Conservation (phyloP, 495 filamentous ascomycete species). For the Xylaria acuta region DNA sequence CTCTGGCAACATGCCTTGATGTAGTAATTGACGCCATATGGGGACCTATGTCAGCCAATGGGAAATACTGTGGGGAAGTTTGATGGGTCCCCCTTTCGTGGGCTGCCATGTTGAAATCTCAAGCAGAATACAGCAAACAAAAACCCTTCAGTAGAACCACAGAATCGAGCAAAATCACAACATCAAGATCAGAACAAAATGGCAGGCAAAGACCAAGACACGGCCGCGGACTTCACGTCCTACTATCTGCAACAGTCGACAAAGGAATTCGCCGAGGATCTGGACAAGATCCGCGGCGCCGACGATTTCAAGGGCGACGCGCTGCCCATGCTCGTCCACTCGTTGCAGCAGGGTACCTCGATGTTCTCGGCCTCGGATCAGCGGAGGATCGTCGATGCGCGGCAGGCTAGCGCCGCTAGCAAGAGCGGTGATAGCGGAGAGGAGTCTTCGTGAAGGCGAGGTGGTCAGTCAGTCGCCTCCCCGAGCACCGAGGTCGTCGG, state of each 20-base stretch:
- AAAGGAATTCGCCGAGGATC: constrained; percentile 72
- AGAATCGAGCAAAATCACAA: neutral
- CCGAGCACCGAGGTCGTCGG: too few relatives aligned
- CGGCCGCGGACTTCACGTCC: constrained; percentile 58
- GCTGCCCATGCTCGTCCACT: constrained; percentile 65
- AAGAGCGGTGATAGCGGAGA: neutral
- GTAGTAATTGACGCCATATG: too few relatives aligned
- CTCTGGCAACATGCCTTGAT: constrained; percentile 30
- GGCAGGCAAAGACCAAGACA: constrained; percentile 29
- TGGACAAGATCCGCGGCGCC: constrained; percentile 68
- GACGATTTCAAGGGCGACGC: constrained; percentile 71
- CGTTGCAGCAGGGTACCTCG: constrained; percentile 67
- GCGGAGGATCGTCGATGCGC: constrained; percentile 42
- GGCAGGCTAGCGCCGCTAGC: neutral
- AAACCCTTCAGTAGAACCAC: neutral
- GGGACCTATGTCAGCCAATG: neutral
- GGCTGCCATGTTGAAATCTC: neutral
- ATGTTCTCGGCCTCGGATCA: constrained; percentile 55
- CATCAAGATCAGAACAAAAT: constrained; percentile 18
- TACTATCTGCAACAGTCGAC: constrained; percentile 71
- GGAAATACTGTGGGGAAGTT: neutral
- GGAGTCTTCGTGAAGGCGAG: constrained; percentile 18
- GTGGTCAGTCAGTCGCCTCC: neutral
- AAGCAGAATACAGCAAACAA: neutral
- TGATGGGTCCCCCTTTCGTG: neutral